Conservation (phyloP, 768 basidiomycete species). For the Hygrophorus russula region DNA sequence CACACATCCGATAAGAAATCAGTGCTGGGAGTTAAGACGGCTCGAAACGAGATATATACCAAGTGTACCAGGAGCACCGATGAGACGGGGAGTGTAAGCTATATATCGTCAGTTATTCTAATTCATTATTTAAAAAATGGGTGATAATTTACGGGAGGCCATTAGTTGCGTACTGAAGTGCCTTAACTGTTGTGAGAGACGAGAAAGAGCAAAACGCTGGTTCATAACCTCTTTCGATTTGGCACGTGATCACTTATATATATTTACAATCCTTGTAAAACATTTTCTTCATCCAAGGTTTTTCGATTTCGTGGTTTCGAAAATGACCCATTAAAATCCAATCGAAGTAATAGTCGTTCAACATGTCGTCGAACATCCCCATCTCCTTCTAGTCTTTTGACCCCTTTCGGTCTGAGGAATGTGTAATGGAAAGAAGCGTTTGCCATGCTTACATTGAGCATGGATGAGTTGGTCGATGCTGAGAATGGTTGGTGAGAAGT, state of each 20-base stretch:
- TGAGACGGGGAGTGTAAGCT: constrained; percentile 68
- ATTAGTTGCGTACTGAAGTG: constrained; percentile 44
- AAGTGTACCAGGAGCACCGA: constrained; percentile 88
- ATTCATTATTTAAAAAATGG: too few species aligned
- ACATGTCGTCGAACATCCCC: constrained; percentile 69
- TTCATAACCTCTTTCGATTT: background rate
- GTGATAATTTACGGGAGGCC: constrained; percentile 48
- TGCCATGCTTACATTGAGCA: constrained; percentile 46
- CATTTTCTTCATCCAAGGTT: constrained; percentile 20
- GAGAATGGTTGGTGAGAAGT: constrained; percentile 67
- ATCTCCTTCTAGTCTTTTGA: constrained; percentile 43
- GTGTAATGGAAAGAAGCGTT: constrained; percentile 19
- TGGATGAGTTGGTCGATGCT: constrained; percentile 51
- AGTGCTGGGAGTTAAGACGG: constrained; percentile 9
- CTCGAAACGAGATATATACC: constrained; percentile 39
- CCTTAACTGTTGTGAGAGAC: constrained; percentile 55
- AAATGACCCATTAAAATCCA: constrained; percentile 79
- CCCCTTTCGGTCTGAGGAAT: constrained; percentile 38
- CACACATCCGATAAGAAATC: constrained; percentile 10
- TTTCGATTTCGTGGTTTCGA: constrained; percentile 34
- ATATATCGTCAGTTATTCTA: constrained; percentile 9
- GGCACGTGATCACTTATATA: background rate
- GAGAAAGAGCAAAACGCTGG: constrained; percentile 26
- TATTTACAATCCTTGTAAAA: constrained; percentile 24
- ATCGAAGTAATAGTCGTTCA: constrained; percentile 67